These are phyloP conservation scores for Auricularia sp. DNA, from an alignment of 768 basidiomycete species.

Conservation along the genomic window DNA sequence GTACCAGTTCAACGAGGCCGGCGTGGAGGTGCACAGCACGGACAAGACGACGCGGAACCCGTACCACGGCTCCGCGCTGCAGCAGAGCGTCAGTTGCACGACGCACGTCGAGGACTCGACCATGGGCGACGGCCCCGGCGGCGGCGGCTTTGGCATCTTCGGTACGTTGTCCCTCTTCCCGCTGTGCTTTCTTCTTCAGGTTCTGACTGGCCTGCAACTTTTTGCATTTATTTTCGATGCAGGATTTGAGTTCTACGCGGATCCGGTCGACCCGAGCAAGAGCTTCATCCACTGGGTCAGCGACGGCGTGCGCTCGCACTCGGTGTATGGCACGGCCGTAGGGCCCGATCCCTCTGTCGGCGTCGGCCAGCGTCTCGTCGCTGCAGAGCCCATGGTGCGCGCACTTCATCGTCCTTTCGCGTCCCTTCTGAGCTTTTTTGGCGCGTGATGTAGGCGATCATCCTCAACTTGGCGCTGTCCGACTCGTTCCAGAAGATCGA, in stretches of 20 bases:
- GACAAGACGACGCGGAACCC: conserved; percentile 18
- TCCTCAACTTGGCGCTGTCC: conserved; percentile 4
- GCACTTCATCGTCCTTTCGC: conserved; percentile 12
- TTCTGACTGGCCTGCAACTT: not conserved
- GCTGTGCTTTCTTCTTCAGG: not conserved
- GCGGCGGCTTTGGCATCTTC: conserved; percentile 39
- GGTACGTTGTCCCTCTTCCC: conserved; percentile 22
- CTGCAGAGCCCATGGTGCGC: conserved; percentile 28
- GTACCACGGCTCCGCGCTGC: conserved; percentile 34
- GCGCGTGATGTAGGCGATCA: not conserved
- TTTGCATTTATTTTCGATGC: conserved; percentile 7
- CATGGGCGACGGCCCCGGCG: conserved; percentile 56
- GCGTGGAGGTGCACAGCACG: conserved; percentile 15
- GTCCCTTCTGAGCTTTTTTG: too few species aligned
- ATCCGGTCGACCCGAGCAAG: conserved; percentile 15
- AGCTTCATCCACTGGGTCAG: conserved; percentile 24
- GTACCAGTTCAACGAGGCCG: conserved; percentile 21
- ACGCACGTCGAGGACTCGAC: conserved; percentile 52
- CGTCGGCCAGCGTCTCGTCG: conserved; percentile 22
- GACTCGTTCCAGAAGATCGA: conserved; percentile 31
- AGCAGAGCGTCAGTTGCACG: conserved; percentile 45
- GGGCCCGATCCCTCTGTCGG: conserved; percentile 17
- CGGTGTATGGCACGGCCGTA: conserved; percentile 19
- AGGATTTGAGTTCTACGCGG: conserved; percentile 24
- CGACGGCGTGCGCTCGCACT: conserved; percentile 19